phyloP scores from a whole-genome alignment of 768 basidiomycete genomes.

The Tricholoma furcatifolium region DNA sequence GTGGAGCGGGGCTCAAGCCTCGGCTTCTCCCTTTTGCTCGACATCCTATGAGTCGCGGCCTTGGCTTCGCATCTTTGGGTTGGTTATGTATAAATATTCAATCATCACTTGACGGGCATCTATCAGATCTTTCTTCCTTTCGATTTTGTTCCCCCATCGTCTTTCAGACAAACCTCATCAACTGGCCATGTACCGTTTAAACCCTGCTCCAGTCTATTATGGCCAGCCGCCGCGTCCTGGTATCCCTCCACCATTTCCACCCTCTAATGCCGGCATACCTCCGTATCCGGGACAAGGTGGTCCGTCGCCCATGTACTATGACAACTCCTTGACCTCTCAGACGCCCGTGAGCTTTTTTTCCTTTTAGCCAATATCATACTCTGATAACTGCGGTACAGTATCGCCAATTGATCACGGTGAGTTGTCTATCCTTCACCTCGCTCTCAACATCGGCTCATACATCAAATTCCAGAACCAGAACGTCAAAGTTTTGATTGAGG shows the following conservation, averaged over 20 bases:
- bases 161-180: no score
- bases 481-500: conserved; percentile 5
- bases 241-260: no score
- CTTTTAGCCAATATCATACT: neutral
- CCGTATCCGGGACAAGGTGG: no score
- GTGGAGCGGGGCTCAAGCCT: neutral
- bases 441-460: neutral
- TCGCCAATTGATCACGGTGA: neutral
- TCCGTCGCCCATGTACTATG: no score
- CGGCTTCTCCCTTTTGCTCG: conserved; percentile 2
- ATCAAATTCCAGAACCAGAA: conserved; percentile 7
- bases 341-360: neutral
- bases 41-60: neutral
- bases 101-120: no score
- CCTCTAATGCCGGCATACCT: no score
- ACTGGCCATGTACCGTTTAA: no score
- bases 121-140: no score
- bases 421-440: neutral
- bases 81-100: conserved; percentile 1
- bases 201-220: no score
- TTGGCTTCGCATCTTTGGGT: neutral
- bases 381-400: neutral
- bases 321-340: neutral
- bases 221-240: no score
- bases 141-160: no score